Evolutionary conservation across 805 yeast species (phyloP).

Genomic region (Pichia membranifaciens): DNA sequence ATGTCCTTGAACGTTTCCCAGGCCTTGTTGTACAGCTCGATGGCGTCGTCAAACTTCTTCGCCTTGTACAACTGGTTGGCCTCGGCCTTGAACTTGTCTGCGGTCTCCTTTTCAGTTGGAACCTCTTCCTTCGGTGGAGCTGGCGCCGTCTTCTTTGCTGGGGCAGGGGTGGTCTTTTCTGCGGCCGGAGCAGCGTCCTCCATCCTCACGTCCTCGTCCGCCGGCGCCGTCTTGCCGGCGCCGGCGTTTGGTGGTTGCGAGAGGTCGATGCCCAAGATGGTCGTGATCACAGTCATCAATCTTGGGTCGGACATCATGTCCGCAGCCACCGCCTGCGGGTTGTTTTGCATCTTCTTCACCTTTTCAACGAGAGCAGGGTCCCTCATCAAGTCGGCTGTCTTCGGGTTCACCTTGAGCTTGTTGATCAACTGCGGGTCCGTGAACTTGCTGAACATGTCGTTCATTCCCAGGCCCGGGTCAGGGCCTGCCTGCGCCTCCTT

Average conservation of each 20-base stretch:
- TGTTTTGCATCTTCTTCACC: constrained; percentile 51
- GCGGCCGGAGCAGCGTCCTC: constrained; percentile 26
- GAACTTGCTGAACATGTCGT: constrained; percentile 52
- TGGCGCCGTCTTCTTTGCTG: constrained; percentile 8
- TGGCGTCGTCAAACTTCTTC: constrained; percentile 89
- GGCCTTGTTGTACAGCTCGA: constrained; percentile 77
- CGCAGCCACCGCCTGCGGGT: constrained; percentile 70
- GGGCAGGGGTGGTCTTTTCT: constrained; percentile 23
- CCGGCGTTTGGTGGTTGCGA: constrained; percentile 30
- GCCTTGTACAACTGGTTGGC: constrained; percentile 86
- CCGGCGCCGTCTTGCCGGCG: constrained; percentile 20
- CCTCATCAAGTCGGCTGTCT: constrained; percentile 78
- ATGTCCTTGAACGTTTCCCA: constrained; percentile 78
- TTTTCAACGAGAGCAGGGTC: constrained; percentile 80
- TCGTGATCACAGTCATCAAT: constrained; percentile 81
- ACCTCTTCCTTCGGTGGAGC: constrained; percentile 10
- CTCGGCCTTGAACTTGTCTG: constrained; percentile 69
- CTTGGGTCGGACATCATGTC: constrained; percentile 77
- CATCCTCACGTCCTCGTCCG: constrained; percentile 30
- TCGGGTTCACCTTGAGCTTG: constrained; percentile 76
- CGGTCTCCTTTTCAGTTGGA: constrained; percentile 37
- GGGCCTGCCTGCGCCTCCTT: constrained; percentile 44
- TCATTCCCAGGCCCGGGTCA: constrained; percentile 45
- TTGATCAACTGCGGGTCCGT: constrained; percentile 69
- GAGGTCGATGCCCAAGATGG: constrained; percentile 76